These are phyloP conservation scores for Artomyces pyxidatus DNA, from an alignment of 768 basidiomycete species.

Conservation along the genomic window DNA sequence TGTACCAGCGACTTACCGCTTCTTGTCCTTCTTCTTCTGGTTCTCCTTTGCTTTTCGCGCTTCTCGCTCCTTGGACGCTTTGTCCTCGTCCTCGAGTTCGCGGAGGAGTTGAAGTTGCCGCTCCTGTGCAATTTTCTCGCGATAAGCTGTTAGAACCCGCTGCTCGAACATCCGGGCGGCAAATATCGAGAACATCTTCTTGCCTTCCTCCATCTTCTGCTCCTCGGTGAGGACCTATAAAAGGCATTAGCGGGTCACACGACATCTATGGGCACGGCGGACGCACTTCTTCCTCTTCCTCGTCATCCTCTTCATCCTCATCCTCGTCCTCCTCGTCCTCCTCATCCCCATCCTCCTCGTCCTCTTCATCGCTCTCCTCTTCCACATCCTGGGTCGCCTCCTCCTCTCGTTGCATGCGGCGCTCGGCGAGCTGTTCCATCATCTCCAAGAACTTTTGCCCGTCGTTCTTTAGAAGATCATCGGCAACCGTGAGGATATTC, in stretches of 20 bases:
- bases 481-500: conserved; percentile 96
- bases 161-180: conserved; percentile 99
- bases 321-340: conserved; percentile 44
- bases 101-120: conserved; percentile 87
- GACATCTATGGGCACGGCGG: neutral
- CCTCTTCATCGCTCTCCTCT: conserved; percentile 40
- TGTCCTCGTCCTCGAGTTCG: conserved; percentile 95
- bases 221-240: conserved; percentile 79
- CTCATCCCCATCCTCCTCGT: conserved; percentile 41
- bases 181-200: conserved; percentile 99
- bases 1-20: conserved; percentile 47
- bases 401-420: conserved; percentile 88
- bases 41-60: conserved; percentile 88
- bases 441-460: conserved; percentile 99
- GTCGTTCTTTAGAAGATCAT: conserved; percentile 97
- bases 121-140: conserved; percentile 95
- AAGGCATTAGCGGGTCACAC: neutral
- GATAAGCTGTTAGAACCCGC: conserved; percentile 91
- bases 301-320: conserved; percentile 44
- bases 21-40: conserved; percentile 99
- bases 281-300: conserved; percentile 32
- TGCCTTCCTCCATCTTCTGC: conserved; percentile 98
- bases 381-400: conserved; percentile 38
- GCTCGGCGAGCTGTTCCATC: conserved; percentile 98
- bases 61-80: conserved; percentile 76